Percentiles rank a stretch among this genome's conserved stretches.
Conservation (phyloP, 2,329 filamentous ascomycete genomes). For the Aspergillus phoenicis region DNA sequence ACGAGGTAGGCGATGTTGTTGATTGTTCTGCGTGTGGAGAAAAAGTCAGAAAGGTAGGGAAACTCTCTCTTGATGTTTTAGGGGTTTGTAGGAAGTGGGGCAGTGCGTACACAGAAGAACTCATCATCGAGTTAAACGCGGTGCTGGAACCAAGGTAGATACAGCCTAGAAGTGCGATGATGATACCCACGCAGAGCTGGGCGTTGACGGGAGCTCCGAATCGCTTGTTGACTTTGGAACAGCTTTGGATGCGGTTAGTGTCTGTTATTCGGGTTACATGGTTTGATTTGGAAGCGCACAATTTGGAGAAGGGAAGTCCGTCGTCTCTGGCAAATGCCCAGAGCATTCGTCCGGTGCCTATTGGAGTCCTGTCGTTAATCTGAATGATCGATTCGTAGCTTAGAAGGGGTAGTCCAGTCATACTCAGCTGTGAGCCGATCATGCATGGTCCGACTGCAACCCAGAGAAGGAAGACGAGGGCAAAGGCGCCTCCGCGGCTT, state of each 20-base stretch:
- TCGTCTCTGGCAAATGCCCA: conserved; percentile 63
- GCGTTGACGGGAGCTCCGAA: conserved; percentile 57
- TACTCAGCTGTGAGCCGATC: conserved; percentile 38
- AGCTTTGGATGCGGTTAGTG: conserved; percentile 33
- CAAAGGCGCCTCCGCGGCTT: conserved; percentile 54
- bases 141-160: conserved; percentile 69
- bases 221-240: conserved; percentile 47
- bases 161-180: conserved; percentile 60
- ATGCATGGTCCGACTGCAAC: conserved; percentile 38
- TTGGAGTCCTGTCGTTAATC: conserved; percentile 15
- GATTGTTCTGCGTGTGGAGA: conserved; percentile 39
- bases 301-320: conserved; percentile 39
- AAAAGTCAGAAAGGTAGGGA: background rate
- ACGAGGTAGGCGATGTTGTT: conserved; percentile 52
- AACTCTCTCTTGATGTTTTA: background rate
- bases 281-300: conserved; percentile 19
- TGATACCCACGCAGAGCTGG: conserved; percentile 52
- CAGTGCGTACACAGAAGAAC: conserved; percentile 22
- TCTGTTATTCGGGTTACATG: background rate
- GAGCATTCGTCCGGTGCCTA: conserved; percentile 56
- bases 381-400: background rate
- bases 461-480: conserved; percentile 49
- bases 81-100: background rate
- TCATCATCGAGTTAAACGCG: conserved; percentile 62
- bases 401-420: background rate